Evolutionary conservation across 2,329 filamentous ascomycete species (phyloP), one percentile per base, ranked within the genome.

Genomic region (Phialemonium atrogriseum): DNA sequence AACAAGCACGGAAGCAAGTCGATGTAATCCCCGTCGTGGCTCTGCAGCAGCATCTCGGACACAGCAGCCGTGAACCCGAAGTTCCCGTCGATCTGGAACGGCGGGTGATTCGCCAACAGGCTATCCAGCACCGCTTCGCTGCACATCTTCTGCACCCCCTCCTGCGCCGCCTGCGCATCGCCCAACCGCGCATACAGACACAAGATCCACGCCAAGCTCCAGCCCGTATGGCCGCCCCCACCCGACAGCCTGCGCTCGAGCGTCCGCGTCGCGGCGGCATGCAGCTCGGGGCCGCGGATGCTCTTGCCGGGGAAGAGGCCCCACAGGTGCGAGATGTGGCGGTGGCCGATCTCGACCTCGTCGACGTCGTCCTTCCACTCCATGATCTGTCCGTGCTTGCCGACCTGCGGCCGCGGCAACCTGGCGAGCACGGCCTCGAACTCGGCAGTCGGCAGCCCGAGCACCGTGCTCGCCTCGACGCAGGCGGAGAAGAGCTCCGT

Each of bases 1-100:
- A n/a, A n/a, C n/a, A n/a, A n/a, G n/a, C n/a, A n/a, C n/a, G n/a
- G n/a, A n/a, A n/a, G n/a, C n/a, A n/a, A 24, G 23, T 37, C 31
- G 8, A 27, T 29, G 8, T 27, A 35, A 21, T 35, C 18, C n/a
- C 46, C 46, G 21, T 52, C 45, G 30, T 53, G 43, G 34, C 50
- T 41, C 39, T 68, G 63, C 10, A 67, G 36, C 20, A 68, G 36
- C 47, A 60, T 62, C 44, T 68, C 64, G 2, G 61, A 39, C 10
- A 69, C 59, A 2, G 61, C 66, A 4, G 60, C 60, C n/a, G 56
- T 57, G 2, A 58, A 59, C 2, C 66, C 66, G 37, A 68, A 64
- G 32, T 69, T 70, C 1, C 65, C 65, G 40, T 70, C 64, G 14
- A 67, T 66, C 38, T 69, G 65, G 38, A 68, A 68, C 10, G 59